These are phyloP conservation scores for Nakaseomyces sp. DNA, from an alignment of 1,139 yeast species.

Conservation along the genomic window DNA sequence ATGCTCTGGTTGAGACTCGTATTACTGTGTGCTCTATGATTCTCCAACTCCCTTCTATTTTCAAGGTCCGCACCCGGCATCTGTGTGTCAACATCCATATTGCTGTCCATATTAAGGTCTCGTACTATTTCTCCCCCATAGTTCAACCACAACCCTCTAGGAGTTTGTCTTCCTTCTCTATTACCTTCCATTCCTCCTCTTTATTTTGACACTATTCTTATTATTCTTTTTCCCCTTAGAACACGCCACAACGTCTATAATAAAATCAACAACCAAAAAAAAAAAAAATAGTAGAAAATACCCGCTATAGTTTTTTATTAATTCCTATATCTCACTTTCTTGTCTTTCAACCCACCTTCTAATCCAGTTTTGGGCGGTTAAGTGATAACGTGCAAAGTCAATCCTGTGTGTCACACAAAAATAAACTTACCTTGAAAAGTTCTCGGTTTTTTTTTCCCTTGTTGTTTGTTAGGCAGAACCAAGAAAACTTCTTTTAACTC, in stretches of 20 bases:
- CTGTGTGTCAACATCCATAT: conserved; percentile 1
- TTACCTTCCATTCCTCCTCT: neutral
- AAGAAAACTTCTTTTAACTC: no score
- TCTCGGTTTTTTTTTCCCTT: no score
- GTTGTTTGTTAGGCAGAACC: no score
- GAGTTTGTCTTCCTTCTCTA: neutral
- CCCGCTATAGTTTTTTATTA: no score
- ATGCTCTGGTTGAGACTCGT: conserved; percentile 1
- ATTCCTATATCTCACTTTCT: neutral
- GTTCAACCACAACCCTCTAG: conserved; percentile 2
- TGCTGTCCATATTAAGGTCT: neutral
- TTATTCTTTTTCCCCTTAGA: no score
- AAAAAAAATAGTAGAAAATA: no score
- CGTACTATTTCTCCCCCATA: conserved; percentile 3
- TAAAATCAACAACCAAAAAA: neutral
- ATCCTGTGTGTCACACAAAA: no score
- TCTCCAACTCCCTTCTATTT: neutral
- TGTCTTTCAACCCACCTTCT: no score
- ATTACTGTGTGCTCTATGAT: neutral
- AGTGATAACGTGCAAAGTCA: no score
- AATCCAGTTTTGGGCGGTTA: no score
- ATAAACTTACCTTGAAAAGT: no score
- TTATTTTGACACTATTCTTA: no score
- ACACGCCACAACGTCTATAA: neutral
- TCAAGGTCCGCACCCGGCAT: neutral